Percentiles rank a stretch among this genome's conserved stretches.
These are phyloP conservation scores for Trichoderma sp. DNA, from an alignment of 2,329 filamentous ascomycete genomes.

Conservation along the genomic window DNA sequence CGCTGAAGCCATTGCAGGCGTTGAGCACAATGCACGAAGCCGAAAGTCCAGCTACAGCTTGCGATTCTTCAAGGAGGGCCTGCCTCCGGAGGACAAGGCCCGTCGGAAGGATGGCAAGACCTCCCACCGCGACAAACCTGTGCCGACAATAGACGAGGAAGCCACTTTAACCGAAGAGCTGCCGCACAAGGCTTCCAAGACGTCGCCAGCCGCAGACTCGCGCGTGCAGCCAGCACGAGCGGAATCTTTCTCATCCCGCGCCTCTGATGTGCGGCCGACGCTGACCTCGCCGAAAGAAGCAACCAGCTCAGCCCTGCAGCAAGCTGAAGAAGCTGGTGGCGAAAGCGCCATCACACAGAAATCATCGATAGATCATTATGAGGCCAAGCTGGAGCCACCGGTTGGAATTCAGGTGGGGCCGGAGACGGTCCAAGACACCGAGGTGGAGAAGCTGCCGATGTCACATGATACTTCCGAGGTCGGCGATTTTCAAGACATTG, in stretches of 20 bases:
- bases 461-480: constrained; percentile 44
- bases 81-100: constrained; percentile 59
- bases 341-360: constrained; percentile 20
- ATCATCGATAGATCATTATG: constrained; percentile 30
- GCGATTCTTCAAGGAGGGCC: constrained; percentile 66
- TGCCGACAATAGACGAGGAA: constrained; percentile 41
- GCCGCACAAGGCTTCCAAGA: neutral
- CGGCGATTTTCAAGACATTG: constrained; percentile 37
- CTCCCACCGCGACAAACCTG: constrained; percentile 45
- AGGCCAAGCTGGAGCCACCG: constrained; percentile 27
- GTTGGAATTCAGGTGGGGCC: constrained; percentile 32
- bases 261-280: neutral
- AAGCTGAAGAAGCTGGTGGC: constrained; percentile 12
- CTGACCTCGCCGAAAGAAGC: constrained; percentile 3
- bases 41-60: constrained; percentile 68
- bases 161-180: constrained; percentile 4
- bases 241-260: constrained; percentile 10
- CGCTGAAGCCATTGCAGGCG: constrained; percentile 60
- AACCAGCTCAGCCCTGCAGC: neutral
- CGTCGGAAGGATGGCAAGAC: constrained; percentile 53
- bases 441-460: constrained; percentile 39
- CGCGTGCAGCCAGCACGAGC: neutral
- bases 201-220: neutral
- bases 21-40: constrained; percentile 65
- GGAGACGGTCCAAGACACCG: constrained; percentile 30